Evolutionary conservation across 495 filamentous ascomycete genomes (phyloP), one percentile per base, ranked within the genome.

Genomic region (Podospora comata): DNA sequence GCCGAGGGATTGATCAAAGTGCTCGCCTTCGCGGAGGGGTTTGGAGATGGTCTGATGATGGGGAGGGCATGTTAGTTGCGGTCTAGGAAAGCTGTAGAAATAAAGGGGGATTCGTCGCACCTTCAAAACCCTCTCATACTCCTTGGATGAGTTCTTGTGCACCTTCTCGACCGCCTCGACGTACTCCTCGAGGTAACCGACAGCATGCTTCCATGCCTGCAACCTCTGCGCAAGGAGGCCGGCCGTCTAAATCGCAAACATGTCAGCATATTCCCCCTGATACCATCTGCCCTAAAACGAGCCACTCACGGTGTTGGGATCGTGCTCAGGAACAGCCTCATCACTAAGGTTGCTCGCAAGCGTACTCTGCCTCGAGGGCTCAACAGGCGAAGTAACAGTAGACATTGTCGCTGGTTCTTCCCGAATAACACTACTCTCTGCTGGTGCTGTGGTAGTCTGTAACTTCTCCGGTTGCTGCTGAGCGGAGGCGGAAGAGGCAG

Each of bases 161-260:
- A 91, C 80, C 82, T 93, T 97, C 76, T 96, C 92, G 26, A 90
- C 92, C 13, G 89, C 87, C 54, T 80, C 78, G 69, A 99, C 85
- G 76, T 97, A 99, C 62, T 94, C 91, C 78, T 97, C 93, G 30
- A 99, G 80, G 76, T 97, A 94, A 64, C 82, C 91, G 65, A 92
- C 91, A 69, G 92, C 92, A 76, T 99, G 96, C 75, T 97, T 99
- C 91, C 92, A 99, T 44, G 96, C 96, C 70, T 88, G 88, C 65
- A 98, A 84, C 65, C 95, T 88, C 79, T 98, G 90, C 20, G 90
- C 81, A 63, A 99, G 87, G 27, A 97, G 83, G 65, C 85, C 89
- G 55, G 90, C 88, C 15, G 90, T 90, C 86, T 94, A 57, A 56
- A 26, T 58, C 23, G 55, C 23, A 48, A 48, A 11, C 39, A 48